A percentile compares a stretch with the other conserved stretches of the same genome.
These are phyloP conservation scores for Solanum aculeatissimum DNA, from an alignment of 305 asterid species.

Conservation along the genomic window DNA sequence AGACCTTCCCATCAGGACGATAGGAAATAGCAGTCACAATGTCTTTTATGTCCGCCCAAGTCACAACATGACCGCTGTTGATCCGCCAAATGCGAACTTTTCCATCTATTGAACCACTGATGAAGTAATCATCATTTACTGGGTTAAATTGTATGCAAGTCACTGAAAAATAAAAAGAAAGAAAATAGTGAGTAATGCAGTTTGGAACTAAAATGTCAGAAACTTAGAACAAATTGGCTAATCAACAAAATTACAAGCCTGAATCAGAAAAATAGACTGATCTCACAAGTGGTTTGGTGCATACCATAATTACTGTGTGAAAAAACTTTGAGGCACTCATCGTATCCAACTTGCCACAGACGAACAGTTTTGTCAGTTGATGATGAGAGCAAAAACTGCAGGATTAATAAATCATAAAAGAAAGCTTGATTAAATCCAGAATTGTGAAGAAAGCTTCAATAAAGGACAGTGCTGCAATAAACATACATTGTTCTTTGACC, in stretches of 20 bases:
- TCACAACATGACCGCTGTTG: constrained; percentile 58
- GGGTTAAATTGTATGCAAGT: constrained; percentile 84
- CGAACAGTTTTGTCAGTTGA: constrained; percentile 91
- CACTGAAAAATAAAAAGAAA: constrained; percentile 36
- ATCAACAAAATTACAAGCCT: neutral
- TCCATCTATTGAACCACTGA: constrained; percentile 95
- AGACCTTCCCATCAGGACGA: constrained; percentile 80
- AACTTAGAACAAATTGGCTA: neutral
- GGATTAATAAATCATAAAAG: neutral
- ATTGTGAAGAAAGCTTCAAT: neutral
- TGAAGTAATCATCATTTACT: constrained; percentile 51
- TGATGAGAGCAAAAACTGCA: constrained; percentile 78
- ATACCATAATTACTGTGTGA: constrained; percentile 78
- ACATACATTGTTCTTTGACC: constrained; percentile 80
- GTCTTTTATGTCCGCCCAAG: constrained; percentile 73
- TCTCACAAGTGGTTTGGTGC: neutral
- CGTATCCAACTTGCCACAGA: constrained; percentile 78
- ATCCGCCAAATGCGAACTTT: constrained; percentile 85
- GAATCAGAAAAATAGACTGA: neutral
- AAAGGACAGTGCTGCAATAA: neutral
- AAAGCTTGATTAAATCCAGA: neutral
- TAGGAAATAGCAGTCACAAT: constrained; percentile 81
- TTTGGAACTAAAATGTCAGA: neutral
- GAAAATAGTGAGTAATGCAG: neutral
- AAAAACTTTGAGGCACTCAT: constrained; percentile 74